Evolutionary conservation across 768 basidiomycete genomes (phyloP).

Genomic region (Naganishia antarctica): DNA sequence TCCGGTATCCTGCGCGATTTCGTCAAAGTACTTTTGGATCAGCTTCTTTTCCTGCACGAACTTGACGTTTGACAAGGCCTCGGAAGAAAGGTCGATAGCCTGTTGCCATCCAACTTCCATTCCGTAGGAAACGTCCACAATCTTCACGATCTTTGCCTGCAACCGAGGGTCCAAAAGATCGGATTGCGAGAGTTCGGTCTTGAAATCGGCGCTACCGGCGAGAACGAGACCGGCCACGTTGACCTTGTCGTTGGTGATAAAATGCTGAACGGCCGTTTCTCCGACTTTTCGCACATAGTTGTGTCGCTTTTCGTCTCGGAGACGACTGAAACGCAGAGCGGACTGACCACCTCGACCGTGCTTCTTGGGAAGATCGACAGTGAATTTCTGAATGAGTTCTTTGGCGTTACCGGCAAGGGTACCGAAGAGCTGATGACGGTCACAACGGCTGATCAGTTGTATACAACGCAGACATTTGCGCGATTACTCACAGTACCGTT

Average conservation of each 20-base stretch:
- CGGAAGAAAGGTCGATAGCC: constrained; percentile 93
- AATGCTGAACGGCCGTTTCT: constrained; percentile 93
- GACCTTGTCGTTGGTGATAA: constrained; percentile 95
- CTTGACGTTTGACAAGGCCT: constrained; percentile 95
- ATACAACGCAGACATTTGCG: too few species aligned
- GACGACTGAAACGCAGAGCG: constrained; percentile 97
- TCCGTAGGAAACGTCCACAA: constrained; percentile 97
- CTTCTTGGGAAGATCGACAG: constrained; percentile 98
- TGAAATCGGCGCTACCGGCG: constrained; percentile 97
- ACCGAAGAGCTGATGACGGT: constrained; percentile 65
- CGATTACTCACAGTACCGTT: constrained; percentile 63
- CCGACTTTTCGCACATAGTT: constrained; percentile 99
- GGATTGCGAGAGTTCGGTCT: constrained; percentile 90
- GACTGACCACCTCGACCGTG: constrained; percentile 99
- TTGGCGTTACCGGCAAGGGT: constrained; percentile 94
- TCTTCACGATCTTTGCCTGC: constrained; percentile 76
- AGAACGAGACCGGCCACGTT: constrained; percentile 94
- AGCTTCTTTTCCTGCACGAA: constrained; percentile 98
- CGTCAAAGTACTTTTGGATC: constrained; percentile 97
- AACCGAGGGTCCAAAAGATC: constrained; percentile 93
- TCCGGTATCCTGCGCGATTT: constrained; percentile 94
- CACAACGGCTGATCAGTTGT: too few species aligned
- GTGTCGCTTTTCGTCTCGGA: constrained; percentile 98
- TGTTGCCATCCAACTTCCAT: constrained; percentile 99
- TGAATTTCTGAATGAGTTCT: constrained; percentile 95